These are phyloP conservation scores for Boletus tylopilopsis DNA, from an alignment of 768 basidiomycete species.

Conservation along the genomic window DNA sequence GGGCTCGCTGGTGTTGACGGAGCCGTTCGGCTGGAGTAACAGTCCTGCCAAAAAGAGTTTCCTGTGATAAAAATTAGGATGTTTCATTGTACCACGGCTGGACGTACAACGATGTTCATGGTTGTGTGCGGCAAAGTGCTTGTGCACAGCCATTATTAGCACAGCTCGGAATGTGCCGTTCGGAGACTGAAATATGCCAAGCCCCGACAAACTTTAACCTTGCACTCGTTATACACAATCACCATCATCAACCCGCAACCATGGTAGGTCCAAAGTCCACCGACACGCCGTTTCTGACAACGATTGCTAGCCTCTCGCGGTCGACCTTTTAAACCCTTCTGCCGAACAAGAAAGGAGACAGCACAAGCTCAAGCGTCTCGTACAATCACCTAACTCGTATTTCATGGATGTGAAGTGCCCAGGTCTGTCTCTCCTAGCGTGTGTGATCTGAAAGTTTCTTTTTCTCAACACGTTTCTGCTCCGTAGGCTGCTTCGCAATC, in stretches of 20 bases:
- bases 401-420: slow-evolving; percentile 99
- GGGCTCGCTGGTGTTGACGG: slow-evolving; percentile 92
- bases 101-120: slow-evolving; percentile 76
- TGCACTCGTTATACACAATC: slow-evolving; percentile 20
- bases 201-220: slow-evolving; percentile 25
- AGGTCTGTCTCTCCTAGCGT: slow-evolving; percentile 46
- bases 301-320: slow-evolving; percentile 79
- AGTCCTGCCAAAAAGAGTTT: slow-evolving; percentile 91
- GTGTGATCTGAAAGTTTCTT: not conserved
- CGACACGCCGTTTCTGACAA: slow-evolving; percentile 4
- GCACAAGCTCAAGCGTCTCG: slow-evolving; percentile 99
- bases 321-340: slow-evolving; percentile 97
- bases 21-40: slow-evolving; percentile 96
- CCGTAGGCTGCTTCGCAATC: slow-evolving; percentile 89
- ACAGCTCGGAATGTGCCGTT: slow-evolving; percentile 12
- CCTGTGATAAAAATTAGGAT: slow-evolving; percentile 46
- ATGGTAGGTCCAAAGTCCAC: slow-evolving; percentile 14
- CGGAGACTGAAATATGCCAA: slow-evolving; percentile 17
- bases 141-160: slow-evolving; percentile 1
- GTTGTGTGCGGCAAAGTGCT: slow-evolving; percentile 14
- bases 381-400: slow-evolving; percentile 97
- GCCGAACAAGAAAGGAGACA: slow-evolving; percentile 78
- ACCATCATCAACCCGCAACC: slow-evolving; percentile 16
- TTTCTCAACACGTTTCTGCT: not conserved
- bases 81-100: not conserved